A percentile compares a stretch with the other conserved stretches of the same genome.
Evolutionary conservation across 208 protist species (phyloP).

Genomic region (Trypanosoma avium): DNA sequence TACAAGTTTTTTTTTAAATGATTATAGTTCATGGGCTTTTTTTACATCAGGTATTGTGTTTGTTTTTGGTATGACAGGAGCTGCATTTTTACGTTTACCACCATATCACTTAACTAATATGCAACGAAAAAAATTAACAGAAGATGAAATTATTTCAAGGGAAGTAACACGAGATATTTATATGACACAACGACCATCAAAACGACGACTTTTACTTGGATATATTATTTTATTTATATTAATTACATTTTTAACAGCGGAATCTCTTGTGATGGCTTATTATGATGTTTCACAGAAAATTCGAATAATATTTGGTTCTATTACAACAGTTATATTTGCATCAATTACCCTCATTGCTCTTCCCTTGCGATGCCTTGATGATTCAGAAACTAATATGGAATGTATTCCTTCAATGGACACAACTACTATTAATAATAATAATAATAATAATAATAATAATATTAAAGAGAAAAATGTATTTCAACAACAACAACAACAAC

Average conservation of each 20-base stretch:
- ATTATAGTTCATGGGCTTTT: slow-evolving; percentile 42
- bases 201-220: slow-evolving; percentile 43
- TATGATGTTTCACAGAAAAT: slow-evolving; percentile 23
- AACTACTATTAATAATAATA: not conserved
- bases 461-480: too few relatives aligned
- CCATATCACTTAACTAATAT: slow-evolving; percentile 53
- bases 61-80: slow-evolving; percentile 14
- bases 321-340: slow-evolving; percentile 40
- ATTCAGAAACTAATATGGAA: not conserved
- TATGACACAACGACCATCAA: slow-evolving; percentile 52
- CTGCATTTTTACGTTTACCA: slow-evolving; percentile 49
- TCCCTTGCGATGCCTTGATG: slow-evolving; percentile 15
- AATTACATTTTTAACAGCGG: slow-evolving; percentile 44
- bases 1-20: slow-evolving; percentile 2
- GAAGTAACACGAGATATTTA: slow-evolving; percentile 52
- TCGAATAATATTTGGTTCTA: slow-evolving; percentile 33
- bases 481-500: too few relatives aligned
- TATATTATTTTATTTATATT: slow-evolving; percentile 39
- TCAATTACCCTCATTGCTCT: slow-evolving; percentile 51
- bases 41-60: slow-evolving; percentile 59
- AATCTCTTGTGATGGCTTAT: slow-evolving; percentile 58
- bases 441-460: too few relatives aligned
- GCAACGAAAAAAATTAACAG: slow-evolving; percentile 33
- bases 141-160: slow-evolving; percentile 40
- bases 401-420: not conserved